phyloP scores from a whole-genome alignment of 495 filamentous ascomycete genomes.

The Filosporella fistucella region DNA sequence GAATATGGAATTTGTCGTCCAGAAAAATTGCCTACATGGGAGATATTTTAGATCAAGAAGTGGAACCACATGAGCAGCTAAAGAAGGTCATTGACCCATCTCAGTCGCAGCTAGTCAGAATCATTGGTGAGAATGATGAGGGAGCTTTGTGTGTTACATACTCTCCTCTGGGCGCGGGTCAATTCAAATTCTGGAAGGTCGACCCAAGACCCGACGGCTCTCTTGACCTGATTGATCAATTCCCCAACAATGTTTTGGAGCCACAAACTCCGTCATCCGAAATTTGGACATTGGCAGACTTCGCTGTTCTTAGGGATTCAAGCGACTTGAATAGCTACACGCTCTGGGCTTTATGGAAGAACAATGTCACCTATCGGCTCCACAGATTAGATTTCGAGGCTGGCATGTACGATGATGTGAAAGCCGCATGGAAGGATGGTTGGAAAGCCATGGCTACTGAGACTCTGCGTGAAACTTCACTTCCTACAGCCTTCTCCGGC shows the following conservation, averaged over 20 bases:
- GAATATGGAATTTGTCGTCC: constrained; percentile 76
- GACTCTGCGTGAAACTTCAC: constrained; percentile 45
- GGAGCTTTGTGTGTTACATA: constrained; percentile 76
- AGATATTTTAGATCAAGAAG: constrained; percentile 62
- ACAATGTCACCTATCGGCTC: constrained; percentile 71
- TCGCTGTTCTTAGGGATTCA: constrained; percentile 46
- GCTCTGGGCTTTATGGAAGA: constrained; percentile 86
- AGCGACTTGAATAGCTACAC: constrained; percentile 36
- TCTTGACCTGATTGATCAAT: constrained; percentile 66
- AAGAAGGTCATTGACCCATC: constrained; percentile 74
- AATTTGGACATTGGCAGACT: constrained; percentile 85
- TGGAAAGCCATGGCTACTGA: constrained; percentile 74
- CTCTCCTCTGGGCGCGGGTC: constrained; percentile 77
- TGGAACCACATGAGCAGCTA: constrained; percentile 49
- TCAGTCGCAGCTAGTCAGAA: constrained; percentile 63
- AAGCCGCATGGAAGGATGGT: constrained; percentile 57
- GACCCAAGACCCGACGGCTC: constrained; percentile 56
- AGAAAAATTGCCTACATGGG: constrained; percentile 66
- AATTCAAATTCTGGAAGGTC: constrained; percentile 94
- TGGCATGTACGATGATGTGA: constrained; percentile 24
- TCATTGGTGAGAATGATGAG: constrained; percentile 62
- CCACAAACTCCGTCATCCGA: constrained; percentile 67
- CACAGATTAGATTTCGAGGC: constrained; percentile 42
- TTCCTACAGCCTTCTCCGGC: constrained; percentile 49
- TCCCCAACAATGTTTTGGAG: constrained; percentile 52